Evolutionary conservation across 257 asterid species (phyloP).

Genomic region (Solanum bukasovii): DNA sequence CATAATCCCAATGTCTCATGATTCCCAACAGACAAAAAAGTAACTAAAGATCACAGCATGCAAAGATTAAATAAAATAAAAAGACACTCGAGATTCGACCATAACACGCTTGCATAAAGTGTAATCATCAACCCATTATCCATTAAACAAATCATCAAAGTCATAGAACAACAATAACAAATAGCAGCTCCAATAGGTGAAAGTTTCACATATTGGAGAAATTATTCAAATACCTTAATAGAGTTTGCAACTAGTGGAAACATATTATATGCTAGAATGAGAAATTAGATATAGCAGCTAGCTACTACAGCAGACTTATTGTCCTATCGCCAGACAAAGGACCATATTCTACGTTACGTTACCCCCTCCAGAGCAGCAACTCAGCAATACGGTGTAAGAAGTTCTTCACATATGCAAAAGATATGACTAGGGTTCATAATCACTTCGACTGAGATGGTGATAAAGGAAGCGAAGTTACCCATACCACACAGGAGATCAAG

Average conservation of each 20-base stretch:
- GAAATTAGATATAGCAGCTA: background rate
- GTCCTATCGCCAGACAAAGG: background rate
- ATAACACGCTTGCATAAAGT: conserved; percentile 3
- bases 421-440: background rate
- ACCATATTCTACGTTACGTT: background rate
- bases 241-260: background rate
- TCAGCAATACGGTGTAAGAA: background rate
- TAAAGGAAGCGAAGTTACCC: background rate
- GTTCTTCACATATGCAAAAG: background rate
- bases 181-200: background rate
- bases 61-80: background rate
- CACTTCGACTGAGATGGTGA: background rate
- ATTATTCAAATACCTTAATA: background rate
- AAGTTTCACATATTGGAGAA: background rate
- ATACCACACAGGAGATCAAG: background rate
- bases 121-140: background rate
- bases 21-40: background rate
- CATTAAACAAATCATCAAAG: background rate
- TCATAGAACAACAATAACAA: background rate
- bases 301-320: background rate
- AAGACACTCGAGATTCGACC: background rate
- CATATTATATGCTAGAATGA: background rate
- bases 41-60: background rate
- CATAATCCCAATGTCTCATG: conserved; percentile 1
- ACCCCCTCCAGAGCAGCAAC: background rate